A percentile compares a stretch with the other conserved stretches of the same genome.
phyloP scores from a whole-genome alignment of 1,284 basidiomycete genomes.

The Wolfiporia cocos region DNA sequence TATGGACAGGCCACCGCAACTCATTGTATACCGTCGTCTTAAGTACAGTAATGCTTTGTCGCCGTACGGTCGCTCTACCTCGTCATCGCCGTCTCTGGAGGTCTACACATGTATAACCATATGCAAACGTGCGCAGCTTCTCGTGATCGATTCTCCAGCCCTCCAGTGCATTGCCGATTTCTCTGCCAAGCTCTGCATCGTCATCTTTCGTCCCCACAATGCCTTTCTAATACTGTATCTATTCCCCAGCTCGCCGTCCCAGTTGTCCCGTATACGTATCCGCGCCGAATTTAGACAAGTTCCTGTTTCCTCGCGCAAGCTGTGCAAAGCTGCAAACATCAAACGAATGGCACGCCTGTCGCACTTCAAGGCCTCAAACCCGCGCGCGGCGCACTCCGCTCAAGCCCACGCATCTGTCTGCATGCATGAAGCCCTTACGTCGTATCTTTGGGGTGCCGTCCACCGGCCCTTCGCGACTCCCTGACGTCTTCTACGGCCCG shows the following conservation, averaged over 20 bases:
- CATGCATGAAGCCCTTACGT: too few relatives aligned
- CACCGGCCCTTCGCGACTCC: too few relatives aligned
- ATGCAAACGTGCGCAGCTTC: slow-evolving; percentile 25
- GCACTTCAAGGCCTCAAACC: too few relatives aligned
- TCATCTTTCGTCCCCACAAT: slow-evolving; percentile 4
- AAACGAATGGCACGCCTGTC: too few relatives aligned
- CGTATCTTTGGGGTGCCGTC: too few relatives aligned
- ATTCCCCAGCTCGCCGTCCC: slow-evolving; percentile 3
- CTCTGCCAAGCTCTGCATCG: neutral
- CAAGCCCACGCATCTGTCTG: too few relatives aligned
- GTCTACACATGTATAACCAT: slow-evolving; percentile 26
- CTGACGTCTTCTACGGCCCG: too few relatives aligned
- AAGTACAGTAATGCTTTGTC: slow-evolving; percentile 23
- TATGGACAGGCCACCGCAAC: slow-evolving; percentile 22
- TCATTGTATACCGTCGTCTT: slow-evolving; percentile 25
- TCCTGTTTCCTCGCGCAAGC: too few relatives aligned
- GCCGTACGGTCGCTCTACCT: slow-evolving; percentile 22
- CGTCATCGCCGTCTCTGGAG: slow-evolving; percentile 16
- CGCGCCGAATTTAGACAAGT: slow-evolving; percentile 8
- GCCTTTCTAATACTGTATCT: slow-evolving; percentile 8
- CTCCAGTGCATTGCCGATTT: slow-evolving; percentile 12
- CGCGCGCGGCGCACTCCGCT: too few relatives aligned
- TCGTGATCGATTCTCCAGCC: slow-evolving; percentile 11
- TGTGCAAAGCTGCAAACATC: too few relatives aligned
- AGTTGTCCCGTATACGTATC: slow-evolving; percentile 4